A percentile compares a stretch with the other conserved stretches of the same genome.
phyloP scores from a whole-genome alignment of 2,329 filamentous ascomycete species.

The Microsporum canis region DNA sequence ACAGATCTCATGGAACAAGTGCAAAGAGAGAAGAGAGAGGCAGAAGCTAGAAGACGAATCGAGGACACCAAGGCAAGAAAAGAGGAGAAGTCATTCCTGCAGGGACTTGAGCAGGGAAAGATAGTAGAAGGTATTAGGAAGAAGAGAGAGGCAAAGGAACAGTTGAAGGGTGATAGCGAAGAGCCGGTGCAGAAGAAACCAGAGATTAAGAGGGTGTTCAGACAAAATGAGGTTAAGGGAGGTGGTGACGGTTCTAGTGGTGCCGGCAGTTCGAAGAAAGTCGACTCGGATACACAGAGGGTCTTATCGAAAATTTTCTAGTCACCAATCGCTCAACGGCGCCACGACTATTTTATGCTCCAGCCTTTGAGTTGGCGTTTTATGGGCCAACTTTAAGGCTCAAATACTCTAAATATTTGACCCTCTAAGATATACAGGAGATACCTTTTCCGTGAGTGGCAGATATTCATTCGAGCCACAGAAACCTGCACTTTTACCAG shows the following conservation, averaged over 20 bases:
- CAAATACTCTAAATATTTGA: neutral
- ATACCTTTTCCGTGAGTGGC: neutral
- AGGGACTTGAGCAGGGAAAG: conserved; percentile 32
- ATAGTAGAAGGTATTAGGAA: conserved; percentile 35
- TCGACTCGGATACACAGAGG: conserved; percentile 30
- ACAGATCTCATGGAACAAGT: conserved; percentile 36
- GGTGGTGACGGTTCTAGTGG: conserved; percentile 7
- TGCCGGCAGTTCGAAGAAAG: conserved; percentile 18
- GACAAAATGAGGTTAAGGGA: conserved; percentile 31
- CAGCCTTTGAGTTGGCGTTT: no score
- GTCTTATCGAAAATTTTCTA: conserved; percentile 39
- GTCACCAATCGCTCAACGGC: neutral
- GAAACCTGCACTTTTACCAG: no score
- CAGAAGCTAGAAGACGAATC: conserved; percentile 32
- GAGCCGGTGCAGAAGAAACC: conserved; percentile 13
- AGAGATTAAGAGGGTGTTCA: conserved; percentile 26
- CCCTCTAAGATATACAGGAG: neutral
- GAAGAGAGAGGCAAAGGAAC: conserved; percentile 34
- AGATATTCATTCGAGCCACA: neutral
- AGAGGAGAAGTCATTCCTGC: conserved; percentile 35
- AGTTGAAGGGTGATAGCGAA: conserved; percentile 17
- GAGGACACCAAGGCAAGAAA: conserved; percentile 33
- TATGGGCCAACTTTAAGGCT: neutral
- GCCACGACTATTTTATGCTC: neutral
- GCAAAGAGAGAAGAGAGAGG: conserved; percentile 32